Conservation (phyloP, 2,329 filamentous ascomycete genomes). For the Colletotrichum noveboracense region DNA sequence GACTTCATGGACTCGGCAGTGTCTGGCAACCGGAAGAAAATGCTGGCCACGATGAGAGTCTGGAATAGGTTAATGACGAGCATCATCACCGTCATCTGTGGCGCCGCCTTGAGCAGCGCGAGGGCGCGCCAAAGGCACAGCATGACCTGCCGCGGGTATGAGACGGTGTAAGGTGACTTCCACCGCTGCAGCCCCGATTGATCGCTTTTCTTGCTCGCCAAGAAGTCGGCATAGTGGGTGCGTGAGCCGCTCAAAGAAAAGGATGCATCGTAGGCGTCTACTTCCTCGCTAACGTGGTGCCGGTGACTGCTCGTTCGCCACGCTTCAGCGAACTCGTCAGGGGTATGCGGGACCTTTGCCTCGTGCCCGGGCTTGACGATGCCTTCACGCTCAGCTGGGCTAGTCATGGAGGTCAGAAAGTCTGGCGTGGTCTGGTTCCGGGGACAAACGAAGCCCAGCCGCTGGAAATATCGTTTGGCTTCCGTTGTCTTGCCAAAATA, state of each 20-base stretch:
- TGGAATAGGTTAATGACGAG: constrained; percentile 53
- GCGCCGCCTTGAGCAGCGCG: constrained; percentile 22
- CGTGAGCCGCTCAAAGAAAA: not conserved
- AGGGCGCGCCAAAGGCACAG: constrained; percentile 25
- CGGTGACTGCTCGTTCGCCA: constrained; percentile 32
- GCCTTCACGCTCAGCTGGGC: constrained; percentile 40
- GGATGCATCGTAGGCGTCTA: not conserved
- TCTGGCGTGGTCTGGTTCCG: constrained; percentile 69
- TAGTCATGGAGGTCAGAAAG: constrained; percentile 65
- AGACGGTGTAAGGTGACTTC: constrained; percentile 25
- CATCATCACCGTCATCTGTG: constrained; percentile 22
- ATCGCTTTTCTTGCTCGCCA: constrained; percentile 6
- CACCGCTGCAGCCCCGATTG: constrained; percentile 8
- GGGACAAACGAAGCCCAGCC: constrained; percentile 61
- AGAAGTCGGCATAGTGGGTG: constrained; percentile 1
- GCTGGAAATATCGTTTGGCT: constrained; percentile 30
- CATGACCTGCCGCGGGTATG: constrained; percentile 24
- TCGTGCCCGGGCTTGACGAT: constrained; percentile 37
- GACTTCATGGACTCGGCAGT: constrained; percentile 64
- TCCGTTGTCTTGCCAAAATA: constrained; percentile 37
- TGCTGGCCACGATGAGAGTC: constrained; percentile 67
- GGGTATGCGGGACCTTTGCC: constrained; percentile 36
- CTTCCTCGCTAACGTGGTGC: not conserved
- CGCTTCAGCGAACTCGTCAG: constrained; percentile 40
- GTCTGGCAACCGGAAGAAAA: constrained; percentile 68